phyloP scores from a whole-genome alignment of 805 yeast genomes.

The Schizosaccharomyces cryophilus region DNA sequence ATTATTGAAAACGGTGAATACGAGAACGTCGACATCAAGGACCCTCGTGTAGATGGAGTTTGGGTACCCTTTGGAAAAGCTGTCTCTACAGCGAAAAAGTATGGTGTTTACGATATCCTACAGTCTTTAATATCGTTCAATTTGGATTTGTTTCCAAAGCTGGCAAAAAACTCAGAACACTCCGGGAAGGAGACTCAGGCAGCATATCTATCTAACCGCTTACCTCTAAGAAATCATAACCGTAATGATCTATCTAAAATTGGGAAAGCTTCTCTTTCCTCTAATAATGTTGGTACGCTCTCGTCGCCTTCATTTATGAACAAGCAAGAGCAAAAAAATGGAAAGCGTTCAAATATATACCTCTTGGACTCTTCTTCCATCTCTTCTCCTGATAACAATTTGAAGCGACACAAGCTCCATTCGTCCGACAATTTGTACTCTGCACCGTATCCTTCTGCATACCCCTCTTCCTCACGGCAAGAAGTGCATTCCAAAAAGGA shows the following conservation, averaged over 20 bases:
- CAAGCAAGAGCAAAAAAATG: neutral
- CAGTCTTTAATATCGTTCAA: slow-evolving; percentile 27
- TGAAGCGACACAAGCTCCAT: neutral
- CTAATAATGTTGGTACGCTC: neutral
- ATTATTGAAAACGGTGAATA: slow-evolving; percentile 39
- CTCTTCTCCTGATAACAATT: neutral
- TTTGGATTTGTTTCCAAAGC: slow-evolving; percentile 6
- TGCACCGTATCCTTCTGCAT: too few relatives aligned
- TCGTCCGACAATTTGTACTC: neutral
- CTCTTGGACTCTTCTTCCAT: neutral
- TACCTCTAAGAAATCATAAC: neutral
- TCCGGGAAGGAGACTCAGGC: too few relatives aligned
- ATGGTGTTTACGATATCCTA: slow-evolving; percentile 29
- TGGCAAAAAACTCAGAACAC: slow-evolving; percentile 11
- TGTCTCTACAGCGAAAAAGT: slow-evolving; percentile 26
- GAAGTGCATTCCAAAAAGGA: neutral
- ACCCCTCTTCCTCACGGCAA: too few relatives aligned
- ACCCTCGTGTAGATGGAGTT: slow-evolving; percentile 53
- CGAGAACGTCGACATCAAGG: slow-evolving; percentile 51
- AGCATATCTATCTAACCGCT: neutral
- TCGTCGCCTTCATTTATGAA: too few relatives aligned
- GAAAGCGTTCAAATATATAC: neutral
- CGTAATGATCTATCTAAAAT: neutral
- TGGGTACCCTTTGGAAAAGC: slow-evolving; percentile 47
- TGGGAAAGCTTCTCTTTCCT: neutral